Base-by-base conservation (phyloP, 2,329 filamentous ascomycete genomes). In the Coleophoma cylindrospora region DNA sequence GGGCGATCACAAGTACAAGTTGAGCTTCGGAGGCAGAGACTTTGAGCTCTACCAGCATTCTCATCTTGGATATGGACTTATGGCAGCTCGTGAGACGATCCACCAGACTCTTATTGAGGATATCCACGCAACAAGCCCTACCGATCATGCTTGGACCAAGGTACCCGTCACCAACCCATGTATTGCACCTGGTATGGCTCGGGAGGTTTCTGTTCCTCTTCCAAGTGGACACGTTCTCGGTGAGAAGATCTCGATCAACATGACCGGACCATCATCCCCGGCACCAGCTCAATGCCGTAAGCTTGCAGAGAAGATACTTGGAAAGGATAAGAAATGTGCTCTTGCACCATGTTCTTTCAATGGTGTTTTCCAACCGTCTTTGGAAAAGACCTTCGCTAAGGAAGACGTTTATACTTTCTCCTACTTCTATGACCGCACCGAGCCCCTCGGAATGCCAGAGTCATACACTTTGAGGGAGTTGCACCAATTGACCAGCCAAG, bases 31-130 rank as follows among this genome's bases (percentile, higher is more conserved):
- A 57, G 92, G 91, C 54, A 87, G 89, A 57, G 77, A 91, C 56
- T 99, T 97, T 66, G 85, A 88, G 45, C 82, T 99, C 37, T 99
- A 99, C 75, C 94, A 99, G 70, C 92, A 99, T 74, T 97, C 92
- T 12, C 95, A 99, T 71, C 82, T 99, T 51, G 92, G 92, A 57
- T 99, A 95, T 66, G 94, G 94, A 57, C 78, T 99, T 52, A 99
- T 97, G 91, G 85, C 89, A 57, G 95, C 94, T 38, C 89, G 94
- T 58, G 86, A 95, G 51, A 81, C 91, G 54, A 83, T 99, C 48
- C 90, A 96, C 73, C 79, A 81, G 59, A 74, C 78, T 34, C 76
- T 99, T 48, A 70, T 96, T 45, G 78, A 90, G 55, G 83, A 87
- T 50, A 77, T 90, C 62, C 76, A 86, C 66, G 77, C 83, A 54